A percentile compares a stretch with the other conserved stretches of the same genome.
Conservation (phyloP, 371 early-diverging fungal genomes). For the Mucor racemosus region DNA sequence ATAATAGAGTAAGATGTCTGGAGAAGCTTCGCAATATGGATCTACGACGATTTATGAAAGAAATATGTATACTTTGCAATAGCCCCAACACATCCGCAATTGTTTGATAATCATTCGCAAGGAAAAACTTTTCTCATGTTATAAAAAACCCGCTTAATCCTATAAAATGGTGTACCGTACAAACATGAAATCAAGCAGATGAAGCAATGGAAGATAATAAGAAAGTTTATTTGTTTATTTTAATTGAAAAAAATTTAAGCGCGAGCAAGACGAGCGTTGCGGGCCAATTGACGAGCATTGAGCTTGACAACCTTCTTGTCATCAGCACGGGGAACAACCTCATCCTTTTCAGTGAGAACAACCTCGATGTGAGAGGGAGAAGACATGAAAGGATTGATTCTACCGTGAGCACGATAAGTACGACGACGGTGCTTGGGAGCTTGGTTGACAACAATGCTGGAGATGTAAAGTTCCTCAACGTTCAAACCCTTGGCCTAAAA, state of each 20-base stretch:
- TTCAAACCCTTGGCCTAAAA: slow-evolving; percentile 87
- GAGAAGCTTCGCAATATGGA: no score
- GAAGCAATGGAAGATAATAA: slow-evolving; percentile 3
- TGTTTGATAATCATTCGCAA: no score
- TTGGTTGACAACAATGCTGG: slow-evolving; percentile 98
- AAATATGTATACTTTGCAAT: no score
- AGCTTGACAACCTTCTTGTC: slow-evolving; percentile 58
- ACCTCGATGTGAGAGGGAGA: slow-evolving; percentile 98
- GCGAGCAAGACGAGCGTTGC: slow-evolving; percentile 52
- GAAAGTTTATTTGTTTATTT: slow-evolving; percentile 1
- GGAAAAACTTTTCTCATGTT: no score
- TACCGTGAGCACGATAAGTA: slow-evolving; percentile 99
- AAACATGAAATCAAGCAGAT: background rate
- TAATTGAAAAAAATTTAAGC: slow-evolving; percentile 17
- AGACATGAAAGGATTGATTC: slow-evolving; percentile 92
- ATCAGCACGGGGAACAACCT: slow-evolving; percentile 74
- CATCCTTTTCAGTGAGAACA: slow-evolving; percentile 83
- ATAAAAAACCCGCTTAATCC: no score
- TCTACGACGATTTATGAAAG: no score
- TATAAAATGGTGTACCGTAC: no score
- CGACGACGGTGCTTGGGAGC: slow-evolving; percentile 98
- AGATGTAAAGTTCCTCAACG: slow-evolving; percentile 83
- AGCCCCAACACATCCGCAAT: no score
- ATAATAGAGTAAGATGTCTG: no score
- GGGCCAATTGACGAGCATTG: slow-evolving; percentile 62